Percentiles rank a stretch among this genome's conserved stretches.
phyloP scores from a whole-genome alignment of 768 basidiomycete species.

The Xerocomellus amylosporus region DNA sequence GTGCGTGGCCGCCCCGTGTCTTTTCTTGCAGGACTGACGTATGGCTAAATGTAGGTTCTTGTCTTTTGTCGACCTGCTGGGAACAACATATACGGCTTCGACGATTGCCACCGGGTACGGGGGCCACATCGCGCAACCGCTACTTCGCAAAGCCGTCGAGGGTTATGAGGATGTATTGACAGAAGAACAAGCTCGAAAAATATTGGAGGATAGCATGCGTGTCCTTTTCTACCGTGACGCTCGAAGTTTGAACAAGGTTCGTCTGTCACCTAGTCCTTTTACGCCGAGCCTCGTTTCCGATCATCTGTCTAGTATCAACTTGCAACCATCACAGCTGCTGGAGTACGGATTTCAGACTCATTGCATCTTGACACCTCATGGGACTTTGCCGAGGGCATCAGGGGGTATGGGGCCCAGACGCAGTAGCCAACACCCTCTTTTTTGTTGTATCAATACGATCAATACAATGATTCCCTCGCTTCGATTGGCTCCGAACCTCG shows the following conservation, averaged over 20 bases:
- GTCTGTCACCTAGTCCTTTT: constrained; percentile 14
- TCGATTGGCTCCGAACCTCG: neutral
- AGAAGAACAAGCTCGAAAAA: constrained; percentile 72
- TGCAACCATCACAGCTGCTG: constrained; percentile 77
- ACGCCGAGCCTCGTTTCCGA: neutral
- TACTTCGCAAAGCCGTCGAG: constrained; percentile 90
- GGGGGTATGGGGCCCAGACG: constrained; percentile 90
- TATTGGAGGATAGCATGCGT: constrained; percentile 84
- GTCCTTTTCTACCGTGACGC: constrained; percentile 97
- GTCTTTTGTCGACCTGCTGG: constrained; percentile 90
- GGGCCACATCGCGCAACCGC: constrained; percentile 86
- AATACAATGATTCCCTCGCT: neutral
- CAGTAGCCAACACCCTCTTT: constrained; percentile 45
- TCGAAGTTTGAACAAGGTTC: constrained; percentile 89
- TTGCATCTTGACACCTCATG: constrained; percentile 75
- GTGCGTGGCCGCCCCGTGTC: constrained; percentile 40
- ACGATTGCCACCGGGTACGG: constrained; percentile 97
- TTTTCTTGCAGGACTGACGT: neutral
- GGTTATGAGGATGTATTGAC: constrained; percentile 70
- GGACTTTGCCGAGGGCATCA: constrained; percentile 89
- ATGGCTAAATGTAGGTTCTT: constrained; percentile 64
- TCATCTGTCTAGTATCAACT: constrained; percentile 80
- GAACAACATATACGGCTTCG: constrained; percentile 92
- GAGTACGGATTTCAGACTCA: constrained; percentile 78
- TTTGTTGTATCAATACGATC: constrained; percentile 11